Conservation (phyloP, 2,329 filamentous ascomycete genomes). For the Penicillium crustosum region DNA sequence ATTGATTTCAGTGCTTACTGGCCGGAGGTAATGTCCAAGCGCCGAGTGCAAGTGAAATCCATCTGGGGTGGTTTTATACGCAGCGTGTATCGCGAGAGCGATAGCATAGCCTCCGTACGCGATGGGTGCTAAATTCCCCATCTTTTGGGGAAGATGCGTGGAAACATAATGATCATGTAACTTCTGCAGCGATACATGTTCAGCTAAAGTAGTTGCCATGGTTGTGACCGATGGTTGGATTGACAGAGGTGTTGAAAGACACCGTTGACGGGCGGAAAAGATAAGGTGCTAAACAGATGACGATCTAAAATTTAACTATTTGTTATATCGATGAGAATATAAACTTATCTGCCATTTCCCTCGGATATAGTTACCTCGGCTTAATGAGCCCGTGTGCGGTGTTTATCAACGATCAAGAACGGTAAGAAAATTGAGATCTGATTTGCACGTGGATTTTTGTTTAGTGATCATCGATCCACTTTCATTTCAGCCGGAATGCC, state of each 20-base stretch:
- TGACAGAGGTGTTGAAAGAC: not conserved
- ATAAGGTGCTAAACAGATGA: too few species aligned
- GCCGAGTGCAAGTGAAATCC: not conserved
- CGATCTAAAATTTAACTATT: too few species aligned
- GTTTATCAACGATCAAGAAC: too few species aligned
- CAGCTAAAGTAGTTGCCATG: not conserved
- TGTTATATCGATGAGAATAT: too few species aligned
- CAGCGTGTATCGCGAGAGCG: not conserved
- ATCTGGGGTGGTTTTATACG: not conserved
- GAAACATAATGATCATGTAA: not conserved
- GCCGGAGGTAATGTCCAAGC: not conserved
- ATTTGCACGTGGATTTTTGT: too few species aligned
- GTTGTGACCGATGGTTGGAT: not conserved
- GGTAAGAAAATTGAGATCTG: too few species aligned
- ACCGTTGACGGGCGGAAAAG: too few species aligned
- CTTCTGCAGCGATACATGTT: not conserved
- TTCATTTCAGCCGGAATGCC: too few species aligned
- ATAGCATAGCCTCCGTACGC: not conserved
- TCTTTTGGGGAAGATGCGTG: not conserved
- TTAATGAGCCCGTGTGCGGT: too few species aligned
- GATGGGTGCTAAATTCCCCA: not conserved
- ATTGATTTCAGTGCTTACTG: not conserved
- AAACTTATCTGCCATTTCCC: too few species aligned
- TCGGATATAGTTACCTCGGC: too few species aligned
- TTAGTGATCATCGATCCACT: too few species aligned